Percentiles rank a stretch among this genome's conserved stretches.
phyloP scores from a whole-genome alignment of 148 eudicot species.

The Rhododendron simsii region DNA sequence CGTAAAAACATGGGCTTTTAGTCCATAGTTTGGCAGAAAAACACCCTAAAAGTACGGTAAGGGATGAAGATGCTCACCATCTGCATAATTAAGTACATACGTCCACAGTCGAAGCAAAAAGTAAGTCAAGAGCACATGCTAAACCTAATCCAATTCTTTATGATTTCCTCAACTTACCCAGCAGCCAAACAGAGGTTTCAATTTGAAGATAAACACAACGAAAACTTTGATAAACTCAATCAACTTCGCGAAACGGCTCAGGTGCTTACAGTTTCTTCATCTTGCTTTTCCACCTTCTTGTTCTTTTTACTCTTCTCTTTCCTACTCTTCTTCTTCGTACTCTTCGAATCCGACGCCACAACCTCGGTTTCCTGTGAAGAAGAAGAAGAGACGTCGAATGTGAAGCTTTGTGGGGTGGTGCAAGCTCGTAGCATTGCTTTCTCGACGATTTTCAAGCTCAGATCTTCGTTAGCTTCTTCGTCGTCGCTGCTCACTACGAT shows the following conservation, averaged over 20 bases:
- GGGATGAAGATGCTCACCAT: too few species aligned
- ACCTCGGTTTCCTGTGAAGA: not conserved
- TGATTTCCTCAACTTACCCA: not conserved
- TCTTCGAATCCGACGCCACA: conserved; percentile 20
- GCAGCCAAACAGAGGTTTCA: not conserved
- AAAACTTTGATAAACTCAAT: not conserved
- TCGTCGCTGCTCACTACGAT: conserved; percentile 36
- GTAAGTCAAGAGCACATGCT: not conserved
- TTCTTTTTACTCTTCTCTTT: conserved; percentile 29
- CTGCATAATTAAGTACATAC: not conserved
- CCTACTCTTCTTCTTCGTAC: conserved; percentile 23
- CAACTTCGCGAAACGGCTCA: not conserved
- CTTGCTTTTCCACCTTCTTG: conserved; percentile 16
- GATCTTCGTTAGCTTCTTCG: conserved; percentile 80
- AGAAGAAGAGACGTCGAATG: not conserved
- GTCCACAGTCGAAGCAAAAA: not conserved
- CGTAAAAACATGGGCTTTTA: not conserved
- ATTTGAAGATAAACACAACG: not conserved
- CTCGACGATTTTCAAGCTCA: conserved; percentile 74
- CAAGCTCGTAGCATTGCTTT: conserved; percentile 55
- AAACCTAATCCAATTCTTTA: not conserved
- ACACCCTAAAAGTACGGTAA: too few species aligned
- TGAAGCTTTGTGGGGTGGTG: not conserved
- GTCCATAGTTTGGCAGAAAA: not conserved
- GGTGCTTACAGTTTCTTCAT: conserved; percentile 28